Percentiles rank a stretch among this genome's conserved stretches.
Evolutionary conservation across 345 rosid genomes (phyloP).

Genomic region (Triadica sebifera): DNA sequence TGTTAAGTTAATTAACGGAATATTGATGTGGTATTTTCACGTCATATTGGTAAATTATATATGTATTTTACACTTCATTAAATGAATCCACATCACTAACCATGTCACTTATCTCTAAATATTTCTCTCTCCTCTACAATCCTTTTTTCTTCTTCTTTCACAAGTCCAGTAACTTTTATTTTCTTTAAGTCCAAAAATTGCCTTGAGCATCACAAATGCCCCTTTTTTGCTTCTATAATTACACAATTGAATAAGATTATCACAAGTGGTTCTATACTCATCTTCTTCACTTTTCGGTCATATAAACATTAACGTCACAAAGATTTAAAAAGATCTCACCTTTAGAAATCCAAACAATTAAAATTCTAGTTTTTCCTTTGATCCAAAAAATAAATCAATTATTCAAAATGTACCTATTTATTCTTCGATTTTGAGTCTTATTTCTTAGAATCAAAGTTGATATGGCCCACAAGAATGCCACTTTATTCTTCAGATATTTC

Average conservation of each 20-base stretch:
- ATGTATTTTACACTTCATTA: too few relatives aligned
- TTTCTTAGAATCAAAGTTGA: slow-evolving; percentile 12
- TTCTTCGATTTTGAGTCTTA: slow-evolving; percentile 37
- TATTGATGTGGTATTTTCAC: too few relatives aligned
- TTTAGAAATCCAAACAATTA: slow-evolving; percentile 6
- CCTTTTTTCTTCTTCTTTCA: too few relatives aligned
- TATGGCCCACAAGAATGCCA: too few relatives aligned
- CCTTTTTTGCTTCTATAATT: slow-evolving; percentile 31
- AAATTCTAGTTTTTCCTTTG: not conserved
- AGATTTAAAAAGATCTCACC: not conserved
- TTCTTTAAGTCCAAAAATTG: slow-evolving; percentile 12
- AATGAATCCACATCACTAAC: too few relatives aligned
- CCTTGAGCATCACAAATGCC: slow-evolving; percentile 43
- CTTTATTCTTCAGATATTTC: too few relatives aligned
- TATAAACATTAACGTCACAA: not conserved
- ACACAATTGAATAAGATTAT: slow-evolving; percentile 38
- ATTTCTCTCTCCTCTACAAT: too few relatives aligned
- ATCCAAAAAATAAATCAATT: not conserved
- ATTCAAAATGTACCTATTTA: slow-evolving; percentile 34
- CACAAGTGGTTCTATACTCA: slow-evolving; percentile 36
- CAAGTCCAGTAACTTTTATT: slow-evolving; percentile 29
- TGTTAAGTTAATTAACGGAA: too few relatives aligned
- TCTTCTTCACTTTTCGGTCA: slow-evolving; percentile 42
- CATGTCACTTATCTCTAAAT: too few relatives aligned
- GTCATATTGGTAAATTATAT: too few relatives aligned